Percentiles rank a stretch among this genome's conserved stretches.
phyloP scores from a whole-genome alignment of 129 eudicot species.

The Flaveria bidentis region DNA sequence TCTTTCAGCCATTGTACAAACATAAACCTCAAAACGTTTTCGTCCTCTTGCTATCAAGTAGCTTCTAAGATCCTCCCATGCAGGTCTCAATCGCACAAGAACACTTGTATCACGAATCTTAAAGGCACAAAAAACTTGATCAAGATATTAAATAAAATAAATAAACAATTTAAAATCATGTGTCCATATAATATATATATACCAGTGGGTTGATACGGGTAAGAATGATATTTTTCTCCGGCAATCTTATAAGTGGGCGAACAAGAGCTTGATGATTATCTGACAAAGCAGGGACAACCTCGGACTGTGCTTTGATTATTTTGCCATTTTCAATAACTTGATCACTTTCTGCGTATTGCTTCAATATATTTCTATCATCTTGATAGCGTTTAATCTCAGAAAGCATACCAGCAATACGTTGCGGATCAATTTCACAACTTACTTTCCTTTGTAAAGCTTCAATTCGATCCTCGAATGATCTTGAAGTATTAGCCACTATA shows the following conservation, averaged over 20 bases:
- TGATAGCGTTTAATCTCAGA: slow-evolving; percentile 86
- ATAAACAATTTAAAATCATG: neutral
- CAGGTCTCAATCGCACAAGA: slow-evolving; percentile 97
- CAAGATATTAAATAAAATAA: neutral
- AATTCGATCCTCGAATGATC: slow-evolving; percentile 93
- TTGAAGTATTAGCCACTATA: slow-evolving; percentile 90
- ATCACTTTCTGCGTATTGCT: slow-evolving; percentile 94
- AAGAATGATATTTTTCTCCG: slow-evolving; percentile 82
- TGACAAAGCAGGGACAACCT: slow-evolving; percentile 73
- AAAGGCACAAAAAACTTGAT: neutral
- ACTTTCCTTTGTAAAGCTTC: slow-evolving; percentile 78
- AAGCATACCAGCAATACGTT: slow-evolving; percentile 75
- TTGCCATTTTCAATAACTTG: slow-evolving; percentile 86
- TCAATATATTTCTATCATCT: slow-evolving; percentile 75
- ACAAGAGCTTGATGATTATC: slow-evolving; percentile 72
- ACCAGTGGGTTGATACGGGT: slow-evolving; percentile 96
- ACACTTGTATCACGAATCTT: slow-evolving; percentile 99
- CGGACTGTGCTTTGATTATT: slow-evolving; percentile 70
- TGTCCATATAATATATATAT: neutral
- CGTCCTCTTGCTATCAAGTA: slow-evolving; percentile 98
- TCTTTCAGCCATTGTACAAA: slow-evolving; percentile 99
- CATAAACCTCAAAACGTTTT: slow-evolving; percentile 97
- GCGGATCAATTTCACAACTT: slow-evolving; percentile 72
- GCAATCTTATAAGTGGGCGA: slow-evolving; percentile 87
- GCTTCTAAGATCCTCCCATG: slow-evolving; percentile 98